Conservation (phyloP, 306 rosid genomes). For the Vigna reflexopilosa region DNA sequence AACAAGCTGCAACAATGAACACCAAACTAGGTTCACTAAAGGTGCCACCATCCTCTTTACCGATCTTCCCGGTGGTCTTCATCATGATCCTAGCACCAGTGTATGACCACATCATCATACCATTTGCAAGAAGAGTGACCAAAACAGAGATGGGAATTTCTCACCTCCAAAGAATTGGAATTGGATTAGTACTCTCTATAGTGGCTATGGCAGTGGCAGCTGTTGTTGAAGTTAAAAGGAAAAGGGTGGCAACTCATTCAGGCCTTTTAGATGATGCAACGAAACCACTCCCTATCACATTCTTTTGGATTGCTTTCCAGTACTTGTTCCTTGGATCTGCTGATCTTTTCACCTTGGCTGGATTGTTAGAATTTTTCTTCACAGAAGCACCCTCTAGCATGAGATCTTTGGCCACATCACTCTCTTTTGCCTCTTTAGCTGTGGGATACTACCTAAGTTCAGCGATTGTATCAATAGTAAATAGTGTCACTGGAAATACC, state of each 20-base stretch:
- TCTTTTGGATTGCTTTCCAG: conserved; percentile 88
- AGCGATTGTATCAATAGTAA: conserved; percentile 73
- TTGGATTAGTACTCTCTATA: conserved; percentile 76
- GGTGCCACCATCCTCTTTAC: conserved; percentile 92
- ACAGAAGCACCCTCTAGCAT: conserved; percentile 85
- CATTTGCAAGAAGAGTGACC: conserved; percentile 66
- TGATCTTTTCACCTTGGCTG: conserved; percentile 93
- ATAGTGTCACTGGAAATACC: conserved; percentile 62
- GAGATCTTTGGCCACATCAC: conserved; percentile 94
- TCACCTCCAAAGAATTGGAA: conserved; percentile 85
- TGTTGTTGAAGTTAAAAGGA: conserved; percentile 76
- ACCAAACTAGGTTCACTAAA: conserved; percentile 76
- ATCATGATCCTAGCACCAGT: conserved; percentile 84
- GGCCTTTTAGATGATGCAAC: conserved; percentile 56
- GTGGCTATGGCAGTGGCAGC: conserved; percentile 93
- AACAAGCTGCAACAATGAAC: conserved; percentile 94
- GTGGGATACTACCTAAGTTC: conserved; percentile 89
- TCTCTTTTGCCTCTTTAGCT: conserved; percentile 88
- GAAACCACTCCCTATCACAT: conserved; percentile 72
- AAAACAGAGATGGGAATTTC: conserved; percentile 83
- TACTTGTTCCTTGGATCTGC: conserved; percentile 92
- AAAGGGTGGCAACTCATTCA: conserved; percentile 58
- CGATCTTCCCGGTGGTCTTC: conserved; percentile 82
- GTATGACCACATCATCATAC: conserved; percentile 81
- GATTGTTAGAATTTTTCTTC: conserved; percentile 89